These are phyloP conservation scores for Coemansia sp. DNA, from an alignment of 192 early-diverging fungal species.

Conservation along the genomic window DNA sequence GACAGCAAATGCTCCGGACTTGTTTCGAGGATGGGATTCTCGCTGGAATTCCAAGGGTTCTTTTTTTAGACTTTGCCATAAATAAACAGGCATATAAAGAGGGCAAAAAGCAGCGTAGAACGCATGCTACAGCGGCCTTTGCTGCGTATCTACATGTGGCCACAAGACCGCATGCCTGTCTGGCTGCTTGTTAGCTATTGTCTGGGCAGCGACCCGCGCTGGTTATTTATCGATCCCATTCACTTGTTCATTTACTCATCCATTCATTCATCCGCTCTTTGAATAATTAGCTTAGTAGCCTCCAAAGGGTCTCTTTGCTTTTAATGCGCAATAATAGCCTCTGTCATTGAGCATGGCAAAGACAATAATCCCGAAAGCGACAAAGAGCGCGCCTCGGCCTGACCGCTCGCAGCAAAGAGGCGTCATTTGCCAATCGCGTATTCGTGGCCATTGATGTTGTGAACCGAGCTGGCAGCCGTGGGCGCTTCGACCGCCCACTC, in stretches of 20 bases:
- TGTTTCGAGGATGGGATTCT: not conserved
- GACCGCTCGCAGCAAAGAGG: not conserved
- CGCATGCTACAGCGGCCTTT: not conserved
- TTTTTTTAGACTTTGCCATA: not conserved
- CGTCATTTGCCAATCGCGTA: conserved; percentile 40
- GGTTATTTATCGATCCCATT: not conserved
- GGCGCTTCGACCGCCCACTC: conserved; percentile 77
- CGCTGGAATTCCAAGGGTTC: not conserved
- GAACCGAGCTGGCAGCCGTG: conserved; percentile 16
- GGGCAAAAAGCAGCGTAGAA: not conserved
- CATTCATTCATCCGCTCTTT: not conserved
- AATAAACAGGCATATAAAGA: not conserved
- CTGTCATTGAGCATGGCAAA: not conserved
- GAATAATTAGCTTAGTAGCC: not conserved
- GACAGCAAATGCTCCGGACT: not conserved
- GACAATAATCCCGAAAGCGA: not conserved
- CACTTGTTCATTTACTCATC: not conserved
- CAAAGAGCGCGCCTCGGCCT: not conserved
- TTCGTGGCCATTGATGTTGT: conserved; percentile 42
- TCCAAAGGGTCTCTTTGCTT: not conserved
- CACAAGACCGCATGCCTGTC: not conserved
- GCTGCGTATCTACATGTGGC: not conserved
- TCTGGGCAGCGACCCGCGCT: no score
- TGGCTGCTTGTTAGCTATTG: not conserved
- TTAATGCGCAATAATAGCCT: not conserved